These are phyloP conservation scores for Nitzschia putrida DNA, from an alignment of 108 stramenopile genomes.

Conservation along the genomic window DNA sequence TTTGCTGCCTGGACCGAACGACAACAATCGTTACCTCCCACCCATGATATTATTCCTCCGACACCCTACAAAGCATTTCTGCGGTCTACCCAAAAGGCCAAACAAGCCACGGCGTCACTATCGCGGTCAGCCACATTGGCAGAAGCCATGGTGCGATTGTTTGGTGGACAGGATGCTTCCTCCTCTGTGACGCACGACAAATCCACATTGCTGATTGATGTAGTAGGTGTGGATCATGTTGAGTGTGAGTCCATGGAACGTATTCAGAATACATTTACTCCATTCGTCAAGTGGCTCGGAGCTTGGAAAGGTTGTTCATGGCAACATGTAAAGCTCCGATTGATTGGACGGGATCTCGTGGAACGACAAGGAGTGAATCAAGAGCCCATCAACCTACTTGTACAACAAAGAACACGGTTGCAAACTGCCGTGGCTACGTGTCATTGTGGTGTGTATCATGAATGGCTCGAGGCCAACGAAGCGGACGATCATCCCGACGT, in stretches of 20 bases:
- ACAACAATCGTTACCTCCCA: conserved; percentile 4
- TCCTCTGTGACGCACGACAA: not conserved
- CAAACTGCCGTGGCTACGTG: conserved; percentile 57
- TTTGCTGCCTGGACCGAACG: conserved; percentile 29
- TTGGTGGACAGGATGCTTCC: conserved; percentile 26
- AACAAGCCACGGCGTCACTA: conserved; percentile 60
- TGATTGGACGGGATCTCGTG: conserved; percentile 72
- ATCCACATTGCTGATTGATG: conserved; percentile 52
- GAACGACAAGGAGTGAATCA: not conserved
- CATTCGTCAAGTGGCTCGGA: conserved; percentile 73
- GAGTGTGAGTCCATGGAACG: conserved; percentile 68
- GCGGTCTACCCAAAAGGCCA: conserved; percentile 47
- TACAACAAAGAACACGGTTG: conserved; percentile 15
- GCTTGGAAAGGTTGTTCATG: conserved; percentile 4
- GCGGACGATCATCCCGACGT: conserved; percentile 39
- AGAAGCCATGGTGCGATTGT: conserved; percentile 64
- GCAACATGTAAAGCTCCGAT: conserved; percentile 43
- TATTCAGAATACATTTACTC: conserved; percentile 55
- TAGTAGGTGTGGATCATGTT: conserved; percentile 77
- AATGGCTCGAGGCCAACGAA: conserved; percentile 29
- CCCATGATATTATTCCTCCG: conserved; percentile 32
- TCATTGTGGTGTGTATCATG: conserved; percentile 69
- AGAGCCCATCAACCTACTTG: conserved; percentile 45
- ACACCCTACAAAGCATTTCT: conserved; percentile 30
- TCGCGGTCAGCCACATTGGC: conserved; percentile 76